phyloP scores from a whole-genome alignment of 139 green algal genomes.

The Picochlorum sp. region DNA sequence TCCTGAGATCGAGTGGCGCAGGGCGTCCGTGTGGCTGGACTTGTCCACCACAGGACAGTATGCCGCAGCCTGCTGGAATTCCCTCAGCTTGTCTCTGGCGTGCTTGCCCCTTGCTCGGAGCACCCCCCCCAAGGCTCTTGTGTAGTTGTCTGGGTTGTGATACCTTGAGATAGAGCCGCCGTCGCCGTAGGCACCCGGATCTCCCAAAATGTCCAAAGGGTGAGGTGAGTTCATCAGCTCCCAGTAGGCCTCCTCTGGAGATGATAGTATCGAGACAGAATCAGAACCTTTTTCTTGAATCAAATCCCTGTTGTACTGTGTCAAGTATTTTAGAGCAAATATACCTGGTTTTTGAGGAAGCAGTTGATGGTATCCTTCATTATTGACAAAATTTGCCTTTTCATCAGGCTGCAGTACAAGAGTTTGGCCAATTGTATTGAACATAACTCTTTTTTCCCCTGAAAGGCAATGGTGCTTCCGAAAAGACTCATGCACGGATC shows the following conservation, averaged over 20 bases:
- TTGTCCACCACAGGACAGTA: no score
- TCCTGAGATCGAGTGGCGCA: no score
- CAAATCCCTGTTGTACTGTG: background rate
- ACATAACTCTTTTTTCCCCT: conserved; percentile 53
- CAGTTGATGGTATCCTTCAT: conserved; percentile 62
- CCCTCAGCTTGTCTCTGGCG: no score
- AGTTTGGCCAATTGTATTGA: conserved; percentile 75
- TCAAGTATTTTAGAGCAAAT: conserved; percentile 22
- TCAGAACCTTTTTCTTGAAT: conserved; percentile 20
- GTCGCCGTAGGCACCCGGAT: conserved; percentile 72
- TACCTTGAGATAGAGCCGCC: conserved; percentile 78
- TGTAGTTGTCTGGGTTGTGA: conserved; percentile 97
- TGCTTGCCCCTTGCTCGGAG: no score
- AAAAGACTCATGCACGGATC: conserved; percentile 48
- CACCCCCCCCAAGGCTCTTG: conserved; percentile 32
- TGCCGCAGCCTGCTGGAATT: no score
- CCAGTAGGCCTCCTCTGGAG: conserved; percentile 45
- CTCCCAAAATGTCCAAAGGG: conserved; percentile 81
- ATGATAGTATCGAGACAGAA: background rate
- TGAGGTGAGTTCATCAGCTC: conserved; percentile 86
- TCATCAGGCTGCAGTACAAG: conserved; percentile 78
- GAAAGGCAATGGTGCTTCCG: conserved; percentile 62
- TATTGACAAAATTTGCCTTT: conserved; percentile 29
- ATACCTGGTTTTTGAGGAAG: conserved; percentile 63
- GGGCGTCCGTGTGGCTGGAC: no score